phyloP scores from a whole-genome alignment of 768 basidiomycete genomes.

The Hemileccinum rubropunctum region DNA sequence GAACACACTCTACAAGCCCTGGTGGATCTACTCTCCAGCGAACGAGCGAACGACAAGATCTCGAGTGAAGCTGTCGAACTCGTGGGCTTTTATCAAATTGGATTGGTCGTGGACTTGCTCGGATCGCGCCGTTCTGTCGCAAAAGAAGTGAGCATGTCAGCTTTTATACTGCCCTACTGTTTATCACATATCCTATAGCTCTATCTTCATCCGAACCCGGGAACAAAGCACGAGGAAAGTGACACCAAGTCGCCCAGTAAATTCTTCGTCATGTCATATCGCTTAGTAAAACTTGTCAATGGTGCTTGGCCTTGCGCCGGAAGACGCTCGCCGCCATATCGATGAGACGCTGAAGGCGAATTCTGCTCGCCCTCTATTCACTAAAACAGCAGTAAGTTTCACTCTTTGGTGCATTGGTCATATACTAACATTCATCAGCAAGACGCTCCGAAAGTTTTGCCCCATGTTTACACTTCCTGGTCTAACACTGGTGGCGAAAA shows the following conservation, averaged over 20 bases:
- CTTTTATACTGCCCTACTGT: not conserved
- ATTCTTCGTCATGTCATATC: not conserved
- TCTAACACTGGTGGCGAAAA: conserved; percentile 56
- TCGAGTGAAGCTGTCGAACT: conserved; percentile 76
- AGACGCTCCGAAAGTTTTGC: conserved; percentile 60
- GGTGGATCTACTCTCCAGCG: conserved; percentile 44
- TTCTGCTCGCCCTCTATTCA: conserved; percentile 64
- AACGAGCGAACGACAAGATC: conserved; percentile 62
- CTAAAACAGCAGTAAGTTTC: conserved; percentile 47
- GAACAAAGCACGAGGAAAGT: not conserved
- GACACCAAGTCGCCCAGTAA: conserved; percentile 6
- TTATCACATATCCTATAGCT: conserved; percentile 20
- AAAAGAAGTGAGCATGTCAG: conserved; percentile 42
- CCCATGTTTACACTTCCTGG: conserved; percentile 85
- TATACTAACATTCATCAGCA: conserved; percentile 38
- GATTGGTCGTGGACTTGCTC: conserved; percentile 71
- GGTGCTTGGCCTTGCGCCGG: conserved; percentile 34
- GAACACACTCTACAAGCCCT: conserved; percentile 19
- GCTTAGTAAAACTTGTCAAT: not conserved
- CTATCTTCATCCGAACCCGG: conserved; percentile 3
- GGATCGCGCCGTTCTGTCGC: conserved; percentile 48
- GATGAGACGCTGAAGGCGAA: conserved; percentile 59
- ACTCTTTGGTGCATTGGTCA: not conserved
- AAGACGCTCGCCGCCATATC: conserved; percentile 58
- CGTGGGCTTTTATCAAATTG: conserved; percentile 82